Evolutionary conservation across 495 filamentous ascomycete species (phyloP).

Genomic region (Lasiosphaeria miniovina): DNA sequence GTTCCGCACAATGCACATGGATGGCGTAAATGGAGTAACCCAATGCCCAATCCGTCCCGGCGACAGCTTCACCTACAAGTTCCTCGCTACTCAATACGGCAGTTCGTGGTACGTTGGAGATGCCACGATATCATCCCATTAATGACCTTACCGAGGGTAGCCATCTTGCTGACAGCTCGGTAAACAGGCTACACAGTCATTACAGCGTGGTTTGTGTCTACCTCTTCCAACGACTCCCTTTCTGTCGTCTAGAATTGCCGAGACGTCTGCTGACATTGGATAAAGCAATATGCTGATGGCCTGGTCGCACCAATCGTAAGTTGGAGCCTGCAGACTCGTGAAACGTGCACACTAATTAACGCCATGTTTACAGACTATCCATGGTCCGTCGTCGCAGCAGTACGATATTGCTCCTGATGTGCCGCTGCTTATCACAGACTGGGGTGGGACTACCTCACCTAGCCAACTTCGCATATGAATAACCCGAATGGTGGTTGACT

Average conservation of each 20-base stretch:
- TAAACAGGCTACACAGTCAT: too few relatives aligned
- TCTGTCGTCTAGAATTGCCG: too few relatives aligned
- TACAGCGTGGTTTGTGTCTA: too few relatives aligned
- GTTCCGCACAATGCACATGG: constrained; percentile 39
- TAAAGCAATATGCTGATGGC: constrained; percentile 48
- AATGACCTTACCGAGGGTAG: too few relatives aligned
- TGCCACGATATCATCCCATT: too few relatives aligned
- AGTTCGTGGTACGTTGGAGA: constrained; percentile 42
- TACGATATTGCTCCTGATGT: constrained; percentile 38
- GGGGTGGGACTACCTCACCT: constrained; percentile 7
- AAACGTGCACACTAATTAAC: too few relatives aligned
- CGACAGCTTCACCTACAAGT: constrained; percentile 47
- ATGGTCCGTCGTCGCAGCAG: constrained; percentile 26
- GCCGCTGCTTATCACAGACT: constrained; percentile 28
- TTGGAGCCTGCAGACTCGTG: not conserved
- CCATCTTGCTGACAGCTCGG: too few relatives aligned
- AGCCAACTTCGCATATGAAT: not conserved
- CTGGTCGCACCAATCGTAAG: constrained; percentile 30
- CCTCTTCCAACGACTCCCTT: too few relatives aligned
- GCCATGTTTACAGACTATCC: constrained; percentile 12
- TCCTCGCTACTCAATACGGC: constrained; percentile 51
- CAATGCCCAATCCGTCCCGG: constrained; percentile 50
- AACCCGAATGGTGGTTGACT: too few relatives aligned
- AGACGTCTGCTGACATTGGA: constrained; percentile 46
- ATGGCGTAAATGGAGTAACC: constrained; percentile 43